Conservation (phyloP, 495 filamentous ascomycete species). For the Penicillium mononematosum region DNA sequence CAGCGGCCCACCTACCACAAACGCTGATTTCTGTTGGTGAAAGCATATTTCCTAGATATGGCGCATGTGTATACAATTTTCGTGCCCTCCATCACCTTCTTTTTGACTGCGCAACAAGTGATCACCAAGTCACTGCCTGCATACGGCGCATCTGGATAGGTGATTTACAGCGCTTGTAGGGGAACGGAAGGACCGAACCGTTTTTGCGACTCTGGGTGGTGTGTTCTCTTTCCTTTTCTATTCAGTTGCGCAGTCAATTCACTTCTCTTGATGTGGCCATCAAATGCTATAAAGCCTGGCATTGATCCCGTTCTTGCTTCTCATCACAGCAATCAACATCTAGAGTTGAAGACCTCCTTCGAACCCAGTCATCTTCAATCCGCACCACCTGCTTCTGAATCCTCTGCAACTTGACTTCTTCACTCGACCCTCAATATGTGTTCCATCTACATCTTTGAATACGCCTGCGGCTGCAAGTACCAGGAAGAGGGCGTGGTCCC, state of each 20-base stretch:
- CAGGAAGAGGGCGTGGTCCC: slow-evolving; percentile 38
- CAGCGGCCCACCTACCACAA: slow-evolving; percentile 38
- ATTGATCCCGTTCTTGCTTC: slow-evolving; percentile 14
- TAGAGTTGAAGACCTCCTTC: not conserved
- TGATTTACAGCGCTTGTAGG: slow-evolving; percentile 13
- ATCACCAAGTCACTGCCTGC: slow-evolving; percentile 25
- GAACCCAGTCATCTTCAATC: not conserved
- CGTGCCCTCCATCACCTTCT: slow-evolving; percentile 12
- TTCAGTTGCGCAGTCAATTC: slow-evolving; percentile 19
- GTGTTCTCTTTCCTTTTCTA: slow-evolving; percentile 10
- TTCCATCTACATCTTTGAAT: slow-evolving; percentile 43
- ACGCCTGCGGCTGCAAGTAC: slow-evolving; percentile 43
- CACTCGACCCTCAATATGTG: slow-evolving; percentile 1
- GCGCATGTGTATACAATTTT: slow-evolving; percentile 9
- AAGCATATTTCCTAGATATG: slow-evolving; percentile 7
- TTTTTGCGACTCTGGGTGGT: not conserved
- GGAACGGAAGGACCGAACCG: slow-evolving; percentile 7
- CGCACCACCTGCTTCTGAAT: not conserved
- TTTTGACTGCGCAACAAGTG: slow-evolving; percentile 20
- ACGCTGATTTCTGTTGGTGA: slow-evolving; percentile 30
- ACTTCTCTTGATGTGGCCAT: slow-evolving; percentile 1
- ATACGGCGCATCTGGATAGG: slow-evolving; percentile 22
- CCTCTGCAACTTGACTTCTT: not conserved
- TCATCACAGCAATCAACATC: slow-evolving; percentile 9
- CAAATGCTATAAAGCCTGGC: slow-evolving; percentile 22